phyloP scores from a whole-genome alignment of 1,284 basidiomycete species.

The Leccinum olivaceoglutinosum region DNA sequence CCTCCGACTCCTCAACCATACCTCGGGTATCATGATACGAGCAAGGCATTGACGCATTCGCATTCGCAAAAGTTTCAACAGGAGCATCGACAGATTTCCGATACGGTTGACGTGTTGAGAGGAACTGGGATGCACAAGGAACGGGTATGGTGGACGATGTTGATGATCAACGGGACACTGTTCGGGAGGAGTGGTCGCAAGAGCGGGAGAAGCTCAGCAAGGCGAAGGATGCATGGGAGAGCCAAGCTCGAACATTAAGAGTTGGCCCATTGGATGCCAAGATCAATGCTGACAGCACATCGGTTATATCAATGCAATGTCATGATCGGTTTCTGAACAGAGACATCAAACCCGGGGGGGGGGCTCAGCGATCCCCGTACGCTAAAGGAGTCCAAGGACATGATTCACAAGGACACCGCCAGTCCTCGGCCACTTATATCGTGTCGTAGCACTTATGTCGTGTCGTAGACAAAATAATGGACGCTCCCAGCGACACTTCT shows the following conservation, averaged over 20 bases:
- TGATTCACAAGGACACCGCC: not conserved
- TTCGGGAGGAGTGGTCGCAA: not conserved
- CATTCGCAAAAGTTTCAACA: not conserved
- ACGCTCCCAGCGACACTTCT: not conserved
- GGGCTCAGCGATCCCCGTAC: not conserved
- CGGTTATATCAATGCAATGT: not conserved
- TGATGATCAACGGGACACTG: not conserved
- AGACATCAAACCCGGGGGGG: not conserved
- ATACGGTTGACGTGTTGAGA: not conserved
- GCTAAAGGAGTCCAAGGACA: not conserved
- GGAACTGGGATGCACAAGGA: not conserved
- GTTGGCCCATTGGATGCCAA: not conserved
- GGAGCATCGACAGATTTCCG: too few species aligned
- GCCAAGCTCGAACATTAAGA: not conserved
- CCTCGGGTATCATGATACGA: too few species aligned
- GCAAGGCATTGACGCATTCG: too few species aligned
- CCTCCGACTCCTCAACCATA: too few species aligned
- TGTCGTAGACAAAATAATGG: not conserved
- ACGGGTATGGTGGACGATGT: not conserved
- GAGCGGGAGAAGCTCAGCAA: not conserved
- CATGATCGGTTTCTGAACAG: not conserved
- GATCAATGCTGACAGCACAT: not conserved
- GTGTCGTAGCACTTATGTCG: not conserved
- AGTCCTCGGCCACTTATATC: not conserved
- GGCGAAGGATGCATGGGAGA: not conserved